Evolutionary conservation across 768 basidiomycete genomes (phyloP).

Genomic region (Pulveroboletus sp.): DNA sequence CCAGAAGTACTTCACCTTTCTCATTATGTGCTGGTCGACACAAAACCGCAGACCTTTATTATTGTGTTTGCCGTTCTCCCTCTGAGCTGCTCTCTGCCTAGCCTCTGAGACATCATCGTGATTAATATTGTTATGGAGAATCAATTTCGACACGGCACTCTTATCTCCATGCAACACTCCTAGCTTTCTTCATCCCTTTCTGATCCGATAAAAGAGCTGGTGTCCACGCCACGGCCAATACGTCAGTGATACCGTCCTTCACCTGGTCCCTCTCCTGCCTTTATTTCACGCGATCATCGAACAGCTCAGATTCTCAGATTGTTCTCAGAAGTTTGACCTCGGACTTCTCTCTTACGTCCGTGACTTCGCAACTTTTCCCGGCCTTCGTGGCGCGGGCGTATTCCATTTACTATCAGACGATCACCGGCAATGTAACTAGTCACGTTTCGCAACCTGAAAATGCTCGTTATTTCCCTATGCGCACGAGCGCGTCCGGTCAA

Average conservation of each 20-base stretch:
- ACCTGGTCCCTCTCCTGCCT: slow-evolving; percentile 6
- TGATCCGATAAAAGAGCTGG: slow-evolving; percentile 16
- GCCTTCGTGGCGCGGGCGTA: slow-evolving; percentile 30
- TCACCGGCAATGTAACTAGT: slow-evolving; percentile 19
- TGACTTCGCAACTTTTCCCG: slow-evolving; percentile 27
- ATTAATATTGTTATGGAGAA: slow-evolving; percentile 11
- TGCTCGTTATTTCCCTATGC: slow-evolving; percentile 14
- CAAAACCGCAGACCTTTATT: neutral
- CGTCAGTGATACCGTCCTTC: slow-evolving; percentile 11
- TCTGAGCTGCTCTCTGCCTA: neutral
- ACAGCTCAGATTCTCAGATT: slow-evolving; percentile 28
- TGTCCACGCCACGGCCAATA: slow-evolving; percentile 12
- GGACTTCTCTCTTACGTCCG: slow-evolving; percentile 34
- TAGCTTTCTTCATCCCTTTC: slow-evolving; percentile 15
- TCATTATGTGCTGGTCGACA: slow-evolving; percentile 8
- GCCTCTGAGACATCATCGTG: slow-evolving; percentile 6
- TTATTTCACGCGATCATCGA: slow-evolving; percentile 25
- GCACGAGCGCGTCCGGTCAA: slow-evolving; percentile 15
- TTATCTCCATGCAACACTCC: slow-evolving; percentile 20
- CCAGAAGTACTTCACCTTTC: neutral
- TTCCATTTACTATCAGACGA: slow-evolving; percentile 18
- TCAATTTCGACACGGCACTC: slow-evolving; percentile 10
- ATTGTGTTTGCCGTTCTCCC: slow-evolving; percentile 2
- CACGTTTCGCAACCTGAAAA: slow-evolving; percentile 13
- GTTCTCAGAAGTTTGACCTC: slow-evolving; percentile 32